Conservation (phyloP, 2,329 filamentous ascomycete species). For the Calonectria naviculata region DNA sequence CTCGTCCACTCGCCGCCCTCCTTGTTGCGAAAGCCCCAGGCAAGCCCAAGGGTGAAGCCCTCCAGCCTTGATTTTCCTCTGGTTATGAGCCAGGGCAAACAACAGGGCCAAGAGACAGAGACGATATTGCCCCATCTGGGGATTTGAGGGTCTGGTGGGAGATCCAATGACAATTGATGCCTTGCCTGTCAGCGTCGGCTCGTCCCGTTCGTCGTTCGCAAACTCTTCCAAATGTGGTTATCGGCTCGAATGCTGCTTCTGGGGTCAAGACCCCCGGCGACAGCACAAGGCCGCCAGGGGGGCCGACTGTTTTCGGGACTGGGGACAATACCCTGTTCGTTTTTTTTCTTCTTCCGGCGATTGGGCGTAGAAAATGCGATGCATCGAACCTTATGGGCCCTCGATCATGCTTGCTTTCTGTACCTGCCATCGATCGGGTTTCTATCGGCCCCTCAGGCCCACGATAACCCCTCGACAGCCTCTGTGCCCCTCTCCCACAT, state of each 20-base stretch:
- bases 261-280: conserved; percentile 26
- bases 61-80: conserved; percentile 8
- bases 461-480: conserved; percentile 12
- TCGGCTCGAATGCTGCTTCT: conserved; percentile 17
- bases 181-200: conserved; percentile 36
- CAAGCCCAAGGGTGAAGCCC: neutral
- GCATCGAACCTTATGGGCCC: conserved; percentile 1
- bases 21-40: neutral
- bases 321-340: conserved; percentile 26
- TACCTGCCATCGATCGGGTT: conserved; percentile 16
- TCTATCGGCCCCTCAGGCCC: conserved; percentile 7
- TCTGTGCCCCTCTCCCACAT: conserved; percentile 16
- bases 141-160: conserved; percentile 32
- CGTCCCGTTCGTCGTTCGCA: conserved; percentile 40
- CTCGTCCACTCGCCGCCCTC: conserved; percentile 3
- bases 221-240: conserved; percentile 32
- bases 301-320: conserved; percentile 31
- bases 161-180: conserved; percentile 21
- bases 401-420: conserved; percentile 11
- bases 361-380: conserved; percentile 22
- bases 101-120: conserved; percentile 24
- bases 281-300: conserved; percentile 22
- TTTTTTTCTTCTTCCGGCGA: conserved; percentile 20
- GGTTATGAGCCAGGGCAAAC: neutral
- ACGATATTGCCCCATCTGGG: conserved; percentile 28